Base-by-base conservation (phyloP, 1,284 basidiomycete species). In the Filobasidium uniguttulatum region DNA sequence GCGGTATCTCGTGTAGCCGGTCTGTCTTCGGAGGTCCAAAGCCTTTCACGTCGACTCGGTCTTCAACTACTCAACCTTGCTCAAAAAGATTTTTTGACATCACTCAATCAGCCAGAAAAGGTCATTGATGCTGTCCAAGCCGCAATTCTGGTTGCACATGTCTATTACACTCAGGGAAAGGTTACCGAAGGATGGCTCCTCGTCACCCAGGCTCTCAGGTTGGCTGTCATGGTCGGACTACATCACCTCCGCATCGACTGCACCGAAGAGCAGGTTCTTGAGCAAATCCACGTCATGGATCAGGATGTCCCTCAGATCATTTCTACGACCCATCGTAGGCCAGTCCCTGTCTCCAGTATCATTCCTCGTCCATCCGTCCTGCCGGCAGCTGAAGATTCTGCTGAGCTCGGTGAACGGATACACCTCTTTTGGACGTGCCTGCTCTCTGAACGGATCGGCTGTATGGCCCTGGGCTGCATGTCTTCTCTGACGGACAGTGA, bases 341-440 rank as follows among this genome's bases (percentile, higher is more conserved):
- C 40, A 8, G 20, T 43, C 12, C 15, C 23, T 28, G 15, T 3
- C 7, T 15, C 15, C 25, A 26, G 23, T 20, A 15, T 43, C 26
- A 43, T 43, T 26, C 40, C 40, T 3, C 12, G 23, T 7, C 19
- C 19, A 19, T 64, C 38, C 14, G 45, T 52, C 1, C 26, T 44
- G n/a, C 22, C 38, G 8, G 45, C 50, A 20, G 45, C 66, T 1
- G 57, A 49, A 2, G 48, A 50, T n/a, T 29, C 44, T 2, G 38
- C 54, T 3, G 63, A 69, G 36, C 46, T 59, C 7, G 63, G 53
- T 3, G 60, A 63, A 23, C 54, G 66, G 19, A 60, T 65, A 35
- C 53, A 60, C 15, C 50, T 67, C 3, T 68, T 70, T 64, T 69
- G 67, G 67, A 47, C 54, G 10, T 55, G 61, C 3, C 67, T 44